These are phyloP conservation scores for Waitea zeae DNA, from an alignment of 1,284 basidiomycete genomes.

Conservation along the genomic window DNA sequence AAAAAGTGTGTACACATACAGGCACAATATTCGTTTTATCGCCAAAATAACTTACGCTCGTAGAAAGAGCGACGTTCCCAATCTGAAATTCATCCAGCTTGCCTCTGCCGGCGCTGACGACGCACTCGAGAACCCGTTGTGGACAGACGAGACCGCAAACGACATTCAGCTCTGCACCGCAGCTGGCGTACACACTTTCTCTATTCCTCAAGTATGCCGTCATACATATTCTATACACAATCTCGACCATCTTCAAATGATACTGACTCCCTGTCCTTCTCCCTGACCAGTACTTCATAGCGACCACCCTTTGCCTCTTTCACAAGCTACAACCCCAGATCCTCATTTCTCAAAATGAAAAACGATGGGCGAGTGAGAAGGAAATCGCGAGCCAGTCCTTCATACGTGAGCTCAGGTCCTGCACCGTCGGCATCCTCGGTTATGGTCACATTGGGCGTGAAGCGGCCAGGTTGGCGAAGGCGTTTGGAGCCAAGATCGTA, in stretches of 20 bases:
- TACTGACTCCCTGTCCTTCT: background rate
- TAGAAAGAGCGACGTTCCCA: too few relatives aligned
- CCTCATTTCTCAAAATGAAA: background rate
- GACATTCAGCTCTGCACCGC: background rate
- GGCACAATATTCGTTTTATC: too few relatives aligned
- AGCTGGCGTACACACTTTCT: background rate
- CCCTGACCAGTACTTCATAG: background rate
- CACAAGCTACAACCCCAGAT: slow-evolving; percentile 1
- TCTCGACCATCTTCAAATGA: background rate
- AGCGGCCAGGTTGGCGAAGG: background rate
- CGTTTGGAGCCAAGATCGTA: background rate
- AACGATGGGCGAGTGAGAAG: background rate
- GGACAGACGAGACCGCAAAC: background rate
- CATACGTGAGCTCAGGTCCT: background rate
- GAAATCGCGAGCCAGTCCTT: background rate
- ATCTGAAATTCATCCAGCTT: background rate
- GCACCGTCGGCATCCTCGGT: background rate
- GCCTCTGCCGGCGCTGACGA: background rate
- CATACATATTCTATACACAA: background rate
- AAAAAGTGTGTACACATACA: too few relatives aligned
- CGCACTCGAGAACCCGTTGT: background rate
- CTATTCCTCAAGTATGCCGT: background rate
- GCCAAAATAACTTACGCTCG: too few relatives aligned
- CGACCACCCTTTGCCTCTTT: background rate
- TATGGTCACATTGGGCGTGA: background rate